A percentile compares a stretch with the other conserved stretches of the same genome.
Evolutionary conservation across 768 basidiomycete species (phyloP).

Genomic region (Phylloporus scabripes): DNA sequence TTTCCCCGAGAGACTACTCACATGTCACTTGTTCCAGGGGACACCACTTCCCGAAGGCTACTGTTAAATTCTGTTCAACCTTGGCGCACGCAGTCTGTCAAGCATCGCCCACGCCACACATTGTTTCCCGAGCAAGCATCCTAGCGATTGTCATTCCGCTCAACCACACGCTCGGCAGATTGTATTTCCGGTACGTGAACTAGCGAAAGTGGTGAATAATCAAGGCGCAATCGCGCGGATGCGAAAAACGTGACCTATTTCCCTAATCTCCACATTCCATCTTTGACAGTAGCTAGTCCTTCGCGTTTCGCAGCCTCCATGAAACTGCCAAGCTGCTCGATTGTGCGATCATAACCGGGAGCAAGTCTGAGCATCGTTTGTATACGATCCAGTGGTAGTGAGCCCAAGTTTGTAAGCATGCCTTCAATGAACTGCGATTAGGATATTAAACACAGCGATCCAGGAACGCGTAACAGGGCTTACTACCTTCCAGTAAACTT

Average conservation of each 20-base stretch:
- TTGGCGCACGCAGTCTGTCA: not conserved
- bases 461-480: not conserved
- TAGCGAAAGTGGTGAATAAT: not conserved
- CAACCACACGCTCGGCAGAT: too few species aligned
- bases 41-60: not conserved
- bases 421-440: slow-evolving; percentile 72
- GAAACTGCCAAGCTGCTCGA: slow-evolving; percentile 73
- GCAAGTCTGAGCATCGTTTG: slow-evolving; percentile 85
- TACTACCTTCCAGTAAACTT: slow-evolving; percentile 78
- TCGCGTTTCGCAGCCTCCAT: slow-evolving; percentile 79
- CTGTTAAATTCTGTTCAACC: too few species aligned
- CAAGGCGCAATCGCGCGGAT: not conserved
- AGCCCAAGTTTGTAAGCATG: slow-evolving; percentile 83
- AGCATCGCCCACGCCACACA: not conserved
- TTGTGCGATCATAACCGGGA: slow-evolving; percentile 71
- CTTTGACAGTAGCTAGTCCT: slow-evolving; percentile 62
- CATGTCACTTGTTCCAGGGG: not conserved
- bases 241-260: slow-evolving; percentile 8
- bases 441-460: slow-evolving; percentile 1
- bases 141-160: not conserved
- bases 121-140: not conserved
- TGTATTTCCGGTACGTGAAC: not conserved
- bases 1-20: not conserved
- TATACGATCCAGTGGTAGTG: slow-evolving; percentile 73
- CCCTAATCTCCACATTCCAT: slow-evolving; percentile 64